phyloP scores from a whole-genome alignment of 139 green algal species.

The Mesotaenium endlicherianum region DNA sequence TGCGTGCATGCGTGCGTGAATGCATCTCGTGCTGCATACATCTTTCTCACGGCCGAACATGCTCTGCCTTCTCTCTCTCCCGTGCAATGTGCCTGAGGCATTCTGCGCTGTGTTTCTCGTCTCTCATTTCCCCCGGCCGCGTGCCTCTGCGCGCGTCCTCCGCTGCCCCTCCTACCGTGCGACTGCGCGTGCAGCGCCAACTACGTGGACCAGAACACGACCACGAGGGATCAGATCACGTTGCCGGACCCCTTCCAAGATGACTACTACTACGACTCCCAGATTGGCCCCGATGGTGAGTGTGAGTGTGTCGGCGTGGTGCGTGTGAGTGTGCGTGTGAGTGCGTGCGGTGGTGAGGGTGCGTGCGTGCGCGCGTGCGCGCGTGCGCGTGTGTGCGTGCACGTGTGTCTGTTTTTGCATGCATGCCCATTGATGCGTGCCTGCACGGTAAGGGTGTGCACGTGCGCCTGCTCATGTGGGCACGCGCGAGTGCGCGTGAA shows the following conservation, averaged over 20 bases:
- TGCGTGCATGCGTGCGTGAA: too few relatives aligned
- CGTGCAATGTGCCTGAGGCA: too few relatives aligned
- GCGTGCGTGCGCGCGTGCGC: background rate
- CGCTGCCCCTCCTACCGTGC: too few relatives aligned
- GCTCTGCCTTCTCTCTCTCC: too few relatives aligned
- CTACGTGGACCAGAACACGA: slow-evolving; percentile 3
- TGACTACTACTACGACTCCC: slow-evolving; percentile 23
- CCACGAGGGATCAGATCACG: slow-evolving; percentile 29
- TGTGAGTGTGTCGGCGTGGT: slow-evolving; percentile 4
- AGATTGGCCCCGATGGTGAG: slow-evolving; percentile 18
- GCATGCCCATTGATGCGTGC: background rate
- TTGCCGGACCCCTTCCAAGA: slow-evolving; percentile 11
- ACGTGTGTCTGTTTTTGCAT: background rate
- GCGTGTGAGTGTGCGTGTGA: background rate
- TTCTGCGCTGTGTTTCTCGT: too few relatives aligned
- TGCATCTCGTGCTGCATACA: too few relatives aligned
- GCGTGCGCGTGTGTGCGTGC: background rate
- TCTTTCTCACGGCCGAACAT: too few relatives aligned
- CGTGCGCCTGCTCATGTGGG: background rate
- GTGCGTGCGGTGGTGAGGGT: background rate
- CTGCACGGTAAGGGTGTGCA: background rate
- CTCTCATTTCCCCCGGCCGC: too few relatives aligned
- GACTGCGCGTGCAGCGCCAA: slow-evolving; percentile 3
- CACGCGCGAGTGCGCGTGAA: background rate
- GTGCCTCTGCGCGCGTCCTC: too few relatives aligned